A percentile compares a stretch with the other conserved stretches of the same genome.
Evolutionary conservation across 768 basidiomycete species (phyloP).

Genomic region (Kwoniella dendrophila): DNA sequence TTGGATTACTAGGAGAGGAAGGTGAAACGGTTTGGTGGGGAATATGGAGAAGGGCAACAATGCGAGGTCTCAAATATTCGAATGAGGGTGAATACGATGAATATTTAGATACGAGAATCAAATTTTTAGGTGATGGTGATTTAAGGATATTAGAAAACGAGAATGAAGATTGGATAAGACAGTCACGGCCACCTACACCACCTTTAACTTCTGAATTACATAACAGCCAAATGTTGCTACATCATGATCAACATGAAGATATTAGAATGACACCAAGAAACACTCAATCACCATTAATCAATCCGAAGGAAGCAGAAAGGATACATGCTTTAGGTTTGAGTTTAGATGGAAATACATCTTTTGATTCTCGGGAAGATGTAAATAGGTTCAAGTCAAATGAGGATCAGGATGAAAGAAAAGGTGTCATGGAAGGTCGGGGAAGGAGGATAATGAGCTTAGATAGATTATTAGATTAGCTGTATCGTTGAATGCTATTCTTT

Average conservation of each 20-base stretch:
- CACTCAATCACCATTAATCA: slow-evolving; percentile 6
- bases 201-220: neutral
- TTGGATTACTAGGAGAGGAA: slow-evolving; percentile 46
- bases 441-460: slow-evolving; percentile 19
- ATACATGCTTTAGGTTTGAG: slow-evolving; percentile 1
- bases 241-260: neutral
- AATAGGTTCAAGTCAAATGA: neutral
- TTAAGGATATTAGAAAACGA: slow-evolving; percentile 36
- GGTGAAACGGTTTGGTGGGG: slow-evolving; percentile 53
- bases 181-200: slow-evolving; percentile 18
- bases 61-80: neutral
- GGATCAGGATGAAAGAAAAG: neutral
- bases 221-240: neutral
- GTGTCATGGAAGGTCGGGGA: slow-evolving; percentile 8
- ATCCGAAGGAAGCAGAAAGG: neutral
- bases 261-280: slow-evolving; percentile 18
- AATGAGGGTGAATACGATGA: slow-evolving; percentile 16
- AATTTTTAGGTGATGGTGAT: slow-evolving; percentile 42
- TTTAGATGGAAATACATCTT: neutral
- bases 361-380: neutral
- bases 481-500: neutral
- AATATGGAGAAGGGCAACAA: slow-evolving; percentile 33
- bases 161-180: slow-evolving; percentile 19
- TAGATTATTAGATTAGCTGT: slow-evolving; percentile 8
- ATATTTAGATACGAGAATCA: slow-evolving; percentile 12